Percentiles rank a stretch among this genome's conserved stretches.
Evolutionary conservation across 805 yeast genomes (phyloP).

Genomic region (Metschnikowia aberdeeniae): DNA sequence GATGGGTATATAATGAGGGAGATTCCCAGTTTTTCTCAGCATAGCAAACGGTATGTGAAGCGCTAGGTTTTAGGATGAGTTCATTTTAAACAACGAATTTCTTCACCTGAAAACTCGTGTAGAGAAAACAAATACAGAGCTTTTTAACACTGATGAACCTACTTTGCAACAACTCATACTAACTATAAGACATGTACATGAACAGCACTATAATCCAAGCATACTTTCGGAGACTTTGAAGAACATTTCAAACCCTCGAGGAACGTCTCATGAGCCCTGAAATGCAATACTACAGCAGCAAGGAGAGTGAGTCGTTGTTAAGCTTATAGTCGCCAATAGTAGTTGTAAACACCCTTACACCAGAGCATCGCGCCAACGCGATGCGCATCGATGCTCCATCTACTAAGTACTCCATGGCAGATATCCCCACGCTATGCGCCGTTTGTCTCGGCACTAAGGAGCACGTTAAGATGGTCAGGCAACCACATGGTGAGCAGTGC

Average conservation of each 20-base stretch:
- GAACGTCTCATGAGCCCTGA: no score
- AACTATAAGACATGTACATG: constrained; percentile 5
- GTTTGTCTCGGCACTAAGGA: constrained; percentile 66
- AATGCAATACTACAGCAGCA: no score
- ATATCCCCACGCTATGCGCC: constrained; percentile 66
- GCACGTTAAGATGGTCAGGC: constrained; percentile 67
- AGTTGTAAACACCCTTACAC: constrained; percentile 1
- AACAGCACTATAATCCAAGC: no score
- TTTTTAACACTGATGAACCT: constrained; percentile 59
- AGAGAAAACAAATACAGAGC: constrained; percentile 57
- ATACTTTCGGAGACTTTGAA: no score
- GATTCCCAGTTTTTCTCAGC: background rate
- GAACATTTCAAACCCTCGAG: no score
- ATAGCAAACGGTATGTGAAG: constrained; percentile 15
- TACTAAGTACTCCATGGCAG: constrained; percentile 11
- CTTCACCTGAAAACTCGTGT: constrained; percentile 66
- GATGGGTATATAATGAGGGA: constrained; percentile 10
- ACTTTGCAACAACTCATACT: constrained; percentile 7
- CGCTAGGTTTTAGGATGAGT: constrained; percentile 17
- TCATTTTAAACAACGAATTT: constrained; percentile 46
- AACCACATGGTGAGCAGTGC: constrained; percentile 73
- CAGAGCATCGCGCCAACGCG: constrained; percentile 1
- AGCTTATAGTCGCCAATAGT: background rate
- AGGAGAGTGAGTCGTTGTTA: no score
- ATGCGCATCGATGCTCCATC: background rate